Evolutionary conservation across 2,329 filamentous ascomycete species (phyloP).

Genomic region (Bipolaris cookei): DNA sequence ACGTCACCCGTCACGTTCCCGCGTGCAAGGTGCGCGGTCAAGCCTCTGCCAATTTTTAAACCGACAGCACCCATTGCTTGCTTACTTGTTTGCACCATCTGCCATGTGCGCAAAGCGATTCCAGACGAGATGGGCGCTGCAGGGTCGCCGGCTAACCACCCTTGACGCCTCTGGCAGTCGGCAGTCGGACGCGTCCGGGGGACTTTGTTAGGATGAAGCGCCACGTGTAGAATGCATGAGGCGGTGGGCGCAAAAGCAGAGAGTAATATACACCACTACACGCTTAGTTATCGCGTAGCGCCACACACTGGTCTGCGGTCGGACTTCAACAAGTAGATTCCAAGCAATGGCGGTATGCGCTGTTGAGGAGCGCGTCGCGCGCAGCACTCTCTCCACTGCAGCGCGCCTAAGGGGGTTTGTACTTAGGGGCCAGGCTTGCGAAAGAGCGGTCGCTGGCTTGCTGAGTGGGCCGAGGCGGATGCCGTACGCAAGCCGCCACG

Average conservation of each 20-base stretch:
- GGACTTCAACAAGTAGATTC: not conserved
- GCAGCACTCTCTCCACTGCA: not conserved
- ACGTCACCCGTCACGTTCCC: constrained; percentile 21
- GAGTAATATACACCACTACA: not conserved
- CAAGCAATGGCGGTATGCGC: constrained; percentile 13
- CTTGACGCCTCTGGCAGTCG: not conserved
- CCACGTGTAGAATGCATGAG: too few species aligned
- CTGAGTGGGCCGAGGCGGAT: constrained; percentile 3
- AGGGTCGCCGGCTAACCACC: constrained; percentile 9
- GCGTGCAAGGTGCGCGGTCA: constrained; percentile 11
- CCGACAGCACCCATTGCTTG: constrained; percentile 4
- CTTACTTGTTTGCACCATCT: constrained; percentile 1
- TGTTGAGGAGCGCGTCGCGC: constrained; percentile 7
- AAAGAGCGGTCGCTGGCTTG: constrained; percentile 19
- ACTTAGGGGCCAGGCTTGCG: constrained; percentile 1
- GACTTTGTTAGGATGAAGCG: not conserved
- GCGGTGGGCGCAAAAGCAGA: not conserved
- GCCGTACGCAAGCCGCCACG: constrained; percentile 34
- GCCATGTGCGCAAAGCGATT: constrained; percentile 1
- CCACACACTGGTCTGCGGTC: not conserved
- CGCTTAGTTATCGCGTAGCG: not conserved
- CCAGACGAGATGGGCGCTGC: not conserved
- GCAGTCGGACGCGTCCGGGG: too few species aligned
- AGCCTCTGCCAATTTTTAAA: constrained; percentile 12
- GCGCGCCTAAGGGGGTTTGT: constrained; percentile 2